Evolutionary conservation across 1,284 basidiomycete species (phyloP).

Genomic region (Ganoderma boninense): DNA sequence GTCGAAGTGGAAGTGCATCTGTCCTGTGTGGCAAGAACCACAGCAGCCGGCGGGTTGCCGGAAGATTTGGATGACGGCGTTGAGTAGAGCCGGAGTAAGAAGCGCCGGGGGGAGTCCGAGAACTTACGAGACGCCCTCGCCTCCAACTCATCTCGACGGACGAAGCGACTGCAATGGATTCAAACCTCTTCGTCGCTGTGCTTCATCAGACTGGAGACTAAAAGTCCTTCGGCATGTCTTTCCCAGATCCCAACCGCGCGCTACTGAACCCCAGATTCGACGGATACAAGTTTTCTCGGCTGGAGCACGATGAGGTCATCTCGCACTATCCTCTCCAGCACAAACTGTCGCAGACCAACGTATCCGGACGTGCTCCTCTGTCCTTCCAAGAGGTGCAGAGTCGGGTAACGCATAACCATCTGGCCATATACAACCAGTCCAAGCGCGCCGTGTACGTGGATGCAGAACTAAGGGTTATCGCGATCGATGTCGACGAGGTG

Average conservation of each 20-base stretch:
- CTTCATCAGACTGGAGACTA: not conserved
- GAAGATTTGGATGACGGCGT: not conserved
- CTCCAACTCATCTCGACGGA: not conserved
- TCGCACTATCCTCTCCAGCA: slow-evolving; percentile 58
- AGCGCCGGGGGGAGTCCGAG: slow-evolving; percentile 7
- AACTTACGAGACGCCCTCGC: slow-evolving; percentile 12
- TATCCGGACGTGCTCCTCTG: slow-evolving; percentile 65
- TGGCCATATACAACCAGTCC: slow-evolving; percentile 58
- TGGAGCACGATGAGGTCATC: slow-evolving; percentile 64
- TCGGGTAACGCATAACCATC: slow-evolving; percentile 87
- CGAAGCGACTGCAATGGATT: not conserved
- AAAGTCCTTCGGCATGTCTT: slow-evolving; percentile 19
- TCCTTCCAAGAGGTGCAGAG: slow-evolving; percentile 86
- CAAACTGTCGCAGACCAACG: slow-evolving; percentile 65
- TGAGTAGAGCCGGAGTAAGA: not conserved
- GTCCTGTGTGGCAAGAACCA: not conserved
- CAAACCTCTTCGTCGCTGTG: not conserved
- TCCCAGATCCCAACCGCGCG: slow-evolving; percentile 48
- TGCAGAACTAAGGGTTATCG: slow-evolving; percentile 66
- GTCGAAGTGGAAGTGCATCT: not conserved
- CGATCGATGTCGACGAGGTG: slow-evolving; percentile 67
- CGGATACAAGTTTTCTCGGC: slow-evolving; percentile 77
- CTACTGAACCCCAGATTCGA: slow-evolving; percentile 88
- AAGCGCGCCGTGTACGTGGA: slow-evolving; percentile 77
- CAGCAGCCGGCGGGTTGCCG: not conserved